phyloP scores from a whole-genome alignment of 768 basidiomycete genomes.

The Termitomyces sp. region DNA sequence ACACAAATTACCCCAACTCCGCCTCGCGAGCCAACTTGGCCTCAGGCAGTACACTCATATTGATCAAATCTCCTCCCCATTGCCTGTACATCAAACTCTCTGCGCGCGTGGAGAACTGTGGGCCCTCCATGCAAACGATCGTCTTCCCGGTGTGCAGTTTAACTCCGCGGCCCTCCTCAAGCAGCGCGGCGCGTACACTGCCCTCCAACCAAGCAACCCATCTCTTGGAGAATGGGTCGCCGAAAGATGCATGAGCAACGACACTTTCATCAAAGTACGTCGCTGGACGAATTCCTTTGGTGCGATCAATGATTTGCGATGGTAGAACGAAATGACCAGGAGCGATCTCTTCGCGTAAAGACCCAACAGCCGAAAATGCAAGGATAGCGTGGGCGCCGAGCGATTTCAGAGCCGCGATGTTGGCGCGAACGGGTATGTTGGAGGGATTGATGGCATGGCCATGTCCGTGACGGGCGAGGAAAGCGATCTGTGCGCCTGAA shows the following conservation, averaged over 20 bases:
- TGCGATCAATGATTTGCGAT: slow-evolving; percentile 92
- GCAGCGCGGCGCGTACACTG: slow-evolving; percentile 60
- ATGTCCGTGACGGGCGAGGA: slow-evolving; percentile 87
- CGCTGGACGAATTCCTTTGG: slow-evolving; percentile 86
- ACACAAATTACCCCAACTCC: slow-evolving; percentile 68
- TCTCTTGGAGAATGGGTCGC: slow-evolving; percentile 78
- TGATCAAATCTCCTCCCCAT: slow-evolving; percentile 92
- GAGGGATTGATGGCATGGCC: slow-evolving; percentile 79
- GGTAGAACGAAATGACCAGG: slow-evolving; percentile 90
- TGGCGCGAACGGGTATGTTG: slow-evolving; percentile 79
- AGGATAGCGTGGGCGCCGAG: slow-evolving; percentile 86
- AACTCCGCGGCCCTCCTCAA: slow-evolving; percentile 50
- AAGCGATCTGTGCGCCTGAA: slow-evolving; percentile 76
- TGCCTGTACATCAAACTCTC: slow-evolving; percentile 92
- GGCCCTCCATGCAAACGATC: slow-evolving; percentile 95
- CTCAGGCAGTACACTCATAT: slow-evolving; percentile 97
- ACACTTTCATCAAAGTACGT: slow-evolving; percentile 80
- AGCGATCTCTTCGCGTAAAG: slow-evolving; percentile 86
- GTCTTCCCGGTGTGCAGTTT: slow-evolving; percentile 78
- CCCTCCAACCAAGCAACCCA: slow-evolving; percentile 63
- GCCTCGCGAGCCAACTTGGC: slow-evolving; percentile 96
- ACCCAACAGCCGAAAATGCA: slow-evolving; percentile 95
- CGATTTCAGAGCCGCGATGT: slow-evolving; percentile 92
- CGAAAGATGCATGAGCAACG: slow-evolving; percentile 92
- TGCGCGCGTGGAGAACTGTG: slow-evolving; percentile 96